Conservation (phyloP, 2,329 filamentous ascomycete genomes). For the Phaeoacremonium minimum region DNA sequence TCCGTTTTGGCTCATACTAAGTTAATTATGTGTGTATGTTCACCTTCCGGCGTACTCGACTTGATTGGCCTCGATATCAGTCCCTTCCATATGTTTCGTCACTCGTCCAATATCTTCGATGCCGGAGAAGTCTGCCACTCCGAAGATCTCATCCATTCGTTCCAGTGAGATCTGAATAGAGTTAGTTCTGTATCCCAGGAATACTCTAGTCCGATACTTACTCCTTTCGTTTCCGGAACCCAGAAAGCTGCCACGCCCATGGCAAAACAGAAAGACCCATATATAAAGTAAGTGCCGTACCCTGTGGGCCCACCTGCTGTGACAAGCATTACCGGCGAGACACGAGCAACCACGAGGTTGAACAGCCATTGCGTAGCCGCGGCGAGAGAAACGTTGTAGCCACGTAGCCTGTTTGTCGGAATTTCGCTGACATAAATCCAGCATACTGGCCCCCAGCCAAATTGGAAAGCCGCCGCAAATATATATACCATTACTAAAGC, state of each 20-base stretch:
- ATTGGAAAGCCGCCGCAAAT: slow-evolving; percentile 58
- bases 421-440: slow-evolving; percentile 64
- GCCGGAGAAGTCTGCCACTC: slow-evolving; percentile 13
- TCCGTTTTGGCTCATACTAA: too few species aligned
- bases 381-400: slow-evolving; percentile 55
- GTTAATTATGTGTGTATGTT: too few species aligned
- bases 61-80: slow-evolving; percentile 3
- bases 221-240: slow-evolving; percentile 16
- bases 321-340: slow-evolving; percentile 57
- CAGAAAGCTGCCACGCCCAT: slow-evolving; percentile 20
- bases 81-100: slow-evolving; percentile 5
- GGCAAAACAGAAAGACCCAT: slow-evolving; percentile 57
- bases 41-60: slow-evolving; percentile 1
- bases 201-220: background rate
- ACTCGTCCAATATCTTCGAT: slow-evolving; percentile 12
- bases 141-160: slow-evolving; percentile 20
- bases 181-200: background rate
- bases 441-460: slow-evolving; percentile 60
- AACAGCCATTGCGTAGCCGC: slow-evolving; percentile 62
- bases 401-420: slow-evolving; percentile 52
- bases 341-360: slow-evolving; percentile 59
- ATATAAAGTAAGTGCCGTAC: slow-evolving; percentile 57
- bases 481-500: slow-evolving; percentile 58
- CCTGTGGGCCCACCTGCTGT: slow-evolving; percentile 11
- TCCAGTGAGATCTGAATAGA: slow-evolving; percentile 13